These are phyloP conservation scores for Cutaneotrichosporon spelunceum DNA, from an alignment of 1,284 basidiomycete species.

Conservation along the genomic window DNA sequence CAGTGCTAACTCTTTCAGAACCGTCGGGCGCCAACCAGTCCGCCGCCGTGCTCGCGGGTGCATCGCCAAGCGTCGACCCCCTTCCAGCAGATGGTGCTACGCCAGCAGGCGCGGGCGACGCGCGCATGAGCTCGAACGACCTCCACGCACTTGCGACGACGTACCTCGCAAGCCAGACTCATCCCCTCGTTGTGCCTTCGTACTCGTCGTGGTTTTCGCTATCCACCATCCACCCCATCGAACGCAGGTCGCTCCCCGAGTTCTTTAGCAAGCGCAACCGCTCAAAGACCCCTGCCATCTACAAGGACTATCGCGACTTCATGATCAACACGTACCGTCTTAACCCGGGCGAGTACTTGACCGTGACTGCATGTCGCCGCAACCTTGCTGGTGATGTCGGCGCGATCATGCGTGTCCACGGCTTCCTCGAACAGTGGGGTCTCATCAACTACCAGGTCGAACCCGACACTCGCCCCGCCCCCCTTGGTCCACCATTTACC, in stretches of 20 bases:
- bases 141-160: slow-evolving; percentile 52
- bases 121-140: slow-evolving; percentile 40
- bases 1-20: slow-evolving; percentile 22
- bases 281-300: slow-evolving; percentile 92
- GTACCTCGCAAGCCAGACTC: slow-evolving; percentile 94
- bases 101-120: slow-evolving; percentile 26
- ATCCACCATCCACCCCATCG: slow-evolving; percentile 86
- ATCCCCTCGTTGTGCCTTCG: slow-evolving; percentile 93
- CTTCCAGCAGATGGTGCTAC: slow-evolving; percentile 24
- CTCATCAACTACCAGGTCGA: slow-evolving; percentile 99
- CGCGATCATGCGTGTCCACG: slow-evolving; percentile 97
- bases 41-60: slow-evolving; percentile 11
- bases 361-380: slow-evolving; percentile 91
- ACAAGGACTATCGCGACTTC: slow-evolving; percentile 99
- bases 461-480: slow-evolving; percentile 89
- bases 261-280: slow-evolving; percentile 97
- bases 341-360: slow-evolving; percentile 92
- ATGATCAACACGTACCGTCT: slow-evolving; percentile 99
- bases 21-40: slow-evolving; percentile 24
- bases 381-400: slow-evolving; percentile 98
- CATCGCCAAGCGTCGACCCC: slow-evolving; percentile 19
- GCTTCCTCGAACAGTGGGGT: slow-evolving; percentile 98
- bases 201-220: slow-evolving; percentile 99
- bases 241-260: slow-evolving; percentile 88
- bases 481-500: slow-evolving; percentile 94